These are phyloP conservation scores for Pythium pyrilobum DNA, from an alignment of 352 stramenopile genomes.

Conservation along the genomic window DNA sequence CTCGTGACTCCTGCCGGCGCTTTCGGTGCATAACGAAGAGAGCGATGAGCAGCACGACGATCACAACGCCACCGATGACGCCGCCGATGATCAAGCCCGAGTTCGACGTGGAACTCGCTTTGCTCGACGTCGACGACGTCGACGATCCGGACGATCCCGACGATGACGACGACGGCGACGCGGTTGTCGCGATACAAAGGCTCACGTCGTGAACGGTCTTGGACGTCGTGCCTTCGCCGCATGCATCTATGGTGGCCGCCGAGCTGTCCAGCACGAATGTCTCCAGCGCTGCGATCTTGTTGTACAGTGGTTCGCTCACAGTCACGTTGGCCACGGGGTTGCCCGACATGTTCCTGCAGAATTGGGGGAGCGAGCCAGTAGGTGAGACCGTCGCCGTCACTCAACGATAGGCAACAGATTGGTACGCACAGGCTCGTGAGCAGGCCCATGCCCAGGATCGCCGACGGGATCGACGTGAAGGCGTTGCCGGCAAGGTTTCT, in stretches of 20 bases:
- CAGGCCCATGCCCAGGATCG: not conserved
- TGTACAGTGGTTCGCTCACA: not conserved
- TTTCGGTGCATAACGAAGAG: too few relatives aligned
- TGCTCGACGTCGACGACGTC: not conserved
- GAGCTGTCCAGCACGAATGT: not conserved
- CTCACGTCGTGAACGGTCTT: not conserved
- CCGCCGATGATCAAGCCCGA: too few relatives aligned
- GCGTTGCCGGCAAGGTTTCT: conserved; percentile 1
- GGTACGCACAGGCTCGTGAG: not conserved
- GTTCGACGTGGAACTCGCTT: too few relatives aligned
- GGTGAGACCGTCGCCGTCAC: too few relatives aligned
- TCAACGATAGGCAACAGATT: not conserved
- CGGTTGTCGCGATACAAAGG: not conserved
- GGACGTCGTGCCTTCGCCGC: not conserved
- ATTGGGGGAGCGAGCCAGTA: too few relatives aligned
- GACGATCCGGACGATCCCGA: not conserved
- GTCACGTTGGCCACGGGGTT: conserved; percentile 1
- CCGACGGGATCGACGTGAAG: conserved; percentile 2
- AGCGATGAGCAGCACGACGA: too few relatives aligned
- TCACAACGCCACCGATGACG: too few relatives aligned
- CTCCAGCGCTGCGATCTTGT: not conserved
- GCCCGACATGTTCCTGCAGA: not conserved
- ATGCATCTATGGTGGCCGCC: not conserved
- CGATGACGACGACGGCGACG: not conserved
- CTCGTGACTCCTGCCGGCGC: too few relatives aligned